Percentiles rank a stretch among this genome's conserved stretches.
Conservation (phyloP, 2,329 filamentous ascomycete species). For the Hymenoscyphus infarciens region DNA sequence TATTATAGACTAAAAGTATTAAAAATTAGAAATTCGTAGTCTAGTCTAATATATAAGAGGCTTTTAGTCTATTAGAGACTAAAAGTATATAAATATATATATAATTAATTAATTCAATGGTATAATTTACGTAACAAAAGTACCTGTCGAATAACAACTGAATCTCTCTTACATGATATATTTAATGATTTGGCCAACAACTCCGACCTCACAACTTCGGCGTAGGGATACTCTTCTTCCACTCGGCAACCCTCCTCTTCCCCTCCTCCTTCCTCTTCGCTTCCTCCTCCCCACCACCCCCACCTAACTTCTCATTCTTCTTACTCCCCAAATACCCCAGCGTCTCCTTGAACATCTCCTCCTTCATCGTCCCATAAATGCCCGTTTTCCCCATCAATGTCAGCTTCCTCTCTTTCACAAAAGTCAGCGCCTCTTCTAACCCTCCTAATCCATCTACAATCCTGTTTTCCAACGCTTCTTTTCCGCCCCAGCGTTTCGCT, state of each 20-base stretch:
- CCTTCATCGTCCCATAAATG: conserved; percentile 69
- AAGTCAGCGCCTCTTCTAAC: conserved; percentile 56
- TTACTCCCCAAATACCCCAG: conserved; percentile 56
- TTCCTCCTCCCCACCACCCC: conserved; percentile 39
- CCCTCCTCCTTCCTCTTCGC: conserved; percentile 23
- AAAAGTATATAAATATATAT: too few species aligned
- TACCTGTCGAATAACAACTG: too few species aligned
- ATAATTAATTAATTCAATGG: too few species aligned
- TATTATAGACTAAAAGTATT: too few species aligned
- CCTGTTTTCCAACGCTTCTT: conserved; percentile 60
- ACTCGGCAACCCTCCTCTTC: conserved; percentile 25
- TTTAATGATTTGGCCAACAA: too few species aligned
- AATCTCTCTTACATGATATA: too few species aligned
- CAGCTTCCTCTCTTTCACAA: conserved; percentile 59
- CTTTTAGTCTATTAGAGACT: too few species aligned
- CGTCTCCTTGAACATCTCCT: conserved; percentile 70
- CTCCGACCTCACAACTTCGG: conserved; percentile 26
- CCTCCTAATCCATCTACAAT: conserved; percentile 67
- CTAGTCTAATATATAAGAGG: too few species aligned
- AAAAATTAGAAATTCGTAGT: too few species aligned
- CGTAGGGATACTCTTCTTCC: conserved; percentile 28
- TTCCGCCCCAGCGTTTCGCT: conserved; percentile 62
- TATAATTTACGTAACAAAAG: too few species aligned
- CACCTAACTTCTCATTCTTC: conserved; percentile 41
- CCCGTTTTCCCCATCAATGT: conserved; percentile 59